phyloP scores from a whole-genome alignment of 2,329 filamentous ascomycete species.

The Zymoseptoria tritici region DNA sequence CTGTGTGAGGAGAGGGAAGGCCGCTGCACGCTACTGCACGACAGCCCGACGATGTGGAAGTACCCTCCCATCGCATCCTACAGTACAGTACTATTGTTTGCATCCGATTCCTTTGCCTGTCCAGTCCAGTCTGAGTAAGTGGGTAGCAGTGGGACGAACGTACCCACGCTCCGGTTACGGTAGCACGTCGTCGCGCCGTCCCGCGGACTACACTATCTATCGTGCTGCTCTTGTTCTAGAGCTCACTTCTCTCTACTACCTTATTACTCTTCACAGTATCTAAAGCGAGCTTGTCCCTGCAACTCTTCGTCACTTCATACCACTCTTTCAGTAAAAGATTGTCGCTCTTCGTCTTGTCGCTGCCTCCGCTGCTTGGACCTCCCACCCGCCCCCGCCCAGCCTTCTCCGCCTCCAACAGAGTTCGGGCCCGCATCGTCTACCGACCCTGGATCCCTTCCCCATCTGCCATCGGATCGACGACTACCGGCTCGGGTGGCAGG shows the following conservation, averaged over 20 bases:
- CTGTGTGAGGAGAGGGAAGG: no score
- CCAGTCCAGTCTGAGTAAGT: no score
- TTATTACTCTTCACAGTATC: slow-evolving; percentile 8
- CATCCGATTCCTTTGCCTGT: no score
- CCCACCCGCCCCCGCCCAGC: slow-evolving; percentile 1
- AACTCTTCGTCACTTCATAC: slow-evolving; percentile 18
- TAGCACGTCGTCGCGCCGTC: not conserved
- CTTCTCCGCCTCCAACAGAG: not conserved
- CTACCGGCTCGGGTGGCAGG: not conserved
- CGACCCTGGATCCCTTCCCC: not conserved
- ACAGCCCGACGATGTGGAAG: no score
- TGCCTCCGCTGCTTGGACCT: slow-evolving; percentile 1
- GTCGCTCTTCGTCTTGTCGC: slow-evolving; percentile 13
- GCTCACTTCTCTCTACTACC: not conserved
- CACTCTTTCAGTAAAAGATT: slow-evolving; percentile 23
- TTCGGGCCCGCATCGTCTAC: not conserved
- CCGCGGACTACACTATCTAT: not conserved
- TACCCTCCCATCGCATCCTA: no score
- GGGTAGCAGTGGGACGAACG: no score
- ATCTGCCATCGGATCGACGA: not conserved
- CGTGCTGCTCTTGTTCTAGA: not conserved
- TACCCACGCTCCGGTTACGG: not conserved
- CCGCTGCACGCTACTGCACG: no score
- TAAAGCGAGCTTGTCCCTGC: slow-evolving; percentile 27
- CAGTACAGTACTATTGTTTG: no score